A percentile compares a stretch with the other conserved stretches of the same genome.
Conservation (phyloP, 768 basidiomycete species). For the Myochromella boudieri region DNA sequence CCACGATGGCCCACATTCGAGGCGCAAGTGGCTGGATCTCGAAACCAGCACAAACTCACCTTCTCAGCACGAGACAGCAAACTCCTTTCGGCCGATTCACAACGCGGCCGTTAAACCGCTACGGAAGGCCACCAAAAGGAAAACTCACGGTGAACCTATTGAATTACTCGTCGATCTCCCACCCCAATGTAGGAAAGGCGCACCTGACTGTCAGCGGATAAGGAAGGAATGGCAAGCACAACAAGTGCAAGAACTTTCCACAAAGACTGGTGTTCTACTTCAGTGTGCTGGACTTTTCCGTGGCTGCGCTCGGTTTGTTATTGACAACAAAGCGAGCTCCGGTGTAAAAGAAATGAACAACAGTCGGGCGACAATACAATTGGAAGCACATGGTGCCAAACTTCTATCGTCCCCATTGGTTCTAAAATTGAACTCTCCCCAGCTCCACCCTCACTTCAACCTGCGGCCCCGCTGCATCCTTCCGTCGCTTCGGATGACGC, state of each 20-base stretch:
- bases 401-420: not conserved
- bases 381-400: not conserved
- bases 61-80: not conserved
- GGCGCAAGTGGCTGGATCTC: conserved; percentile 8
- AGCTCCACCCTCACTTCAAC: not conserved
- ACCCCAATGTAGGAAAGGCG: conserved; percentile 9
- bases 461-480: not conserved
- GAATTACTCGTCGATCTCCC: conserved; percentile 10
- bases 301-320: conserved; percentile 2
- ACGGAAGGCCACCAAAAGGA: not conserved
- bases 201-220: conserved; percentile 2
- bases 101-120: not conserved
- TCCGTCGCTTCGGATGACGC: not conserved
- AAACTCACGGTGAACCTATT: conserved; percentile 1
- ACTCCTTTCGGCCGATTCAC: not conserved
- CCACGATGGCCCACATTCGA: not conserved
- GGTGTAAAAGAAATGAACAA: not conserved
- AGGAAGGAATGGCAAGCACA: conserved; percentile 4
- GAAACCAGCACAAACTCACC: not conserved
- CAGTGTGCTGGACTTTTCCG: conserved; percentile 3
- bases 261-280: conserved; percentile 3
- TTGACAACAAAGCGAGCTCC: not conserved
- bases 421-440: not conserved
- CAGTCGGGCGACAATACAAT: too few species aligned
- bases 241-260: conserved; percentile 5